Evolutionary conservation across 2,329 filamentous ascomycete genomes (phyloP).

Genomic region (Colletotrichum gigasporum): DNA sequence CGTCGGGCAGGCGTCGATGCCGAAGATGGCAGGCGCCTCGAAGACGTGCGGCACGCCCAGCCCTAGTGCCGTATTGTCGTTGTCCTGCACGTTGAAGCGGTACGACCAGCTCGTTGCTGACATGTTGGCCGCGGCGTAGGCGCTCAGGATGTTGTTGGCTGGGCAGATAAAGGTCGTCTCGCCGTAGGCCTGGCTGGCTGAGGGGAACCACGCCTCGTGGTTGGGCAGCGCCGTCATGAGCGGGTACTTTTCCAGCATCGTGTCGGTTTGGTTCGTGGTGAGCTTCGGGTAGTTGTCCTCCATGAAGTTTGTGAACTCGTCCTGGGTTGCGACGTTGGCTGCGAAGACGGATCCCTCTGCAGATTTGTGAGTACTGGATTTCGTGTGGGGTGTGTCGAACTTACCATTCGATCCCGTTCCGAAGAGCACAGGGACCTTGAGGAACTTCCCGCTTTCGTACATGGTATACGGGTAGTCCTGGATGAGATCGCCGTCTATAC

Average conservation of each 20-base stretch:
- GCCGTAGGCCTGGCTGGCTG: constrained; percentile 52
- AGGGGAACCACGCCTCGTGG: constrained; percentile 55
- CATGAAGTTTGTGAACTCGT: constrained; percentile 51
- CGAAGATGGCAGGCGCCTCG: constrained; percentile 59
- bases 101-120: constrained; percentile 52
- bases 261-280: constrained; percentile 43
- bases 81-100: constrained; percentile 58
- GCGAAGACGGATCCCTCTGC: constrained; percentile 59
- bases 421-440: constrained; percentile 55
- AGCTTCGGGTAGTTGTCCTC: constrained; percentile 58
- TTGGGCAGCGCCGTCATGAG: constrained; percentile 42
- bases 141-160: constrained; percentile 48
- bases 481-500: constrained; percentile 57
- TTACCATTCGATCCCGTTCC: constrained; percentile 55
- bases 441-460: constrained; percentile 49
- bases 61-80: constrained; percentile 44
- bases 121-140: constrained; percentile 36
- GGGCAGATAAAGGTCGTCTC: constrained; percentile 58
- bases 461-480: constrained; percentile 51
- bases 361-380: background rate
- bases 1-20: constrained; percentile 46
- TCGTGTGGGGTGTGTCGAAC: constrained; percentile 12
- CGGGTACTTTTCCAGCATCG: constrained; percentile 52
- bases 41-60: constrained; percentile 59
- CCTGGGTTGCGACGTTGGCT: constrained; percentile 44